Evolutionary conservation across 2,329 filamentous ascomycete species (phyloP).

Genomic region (Verruconis gallopava): DNA sequence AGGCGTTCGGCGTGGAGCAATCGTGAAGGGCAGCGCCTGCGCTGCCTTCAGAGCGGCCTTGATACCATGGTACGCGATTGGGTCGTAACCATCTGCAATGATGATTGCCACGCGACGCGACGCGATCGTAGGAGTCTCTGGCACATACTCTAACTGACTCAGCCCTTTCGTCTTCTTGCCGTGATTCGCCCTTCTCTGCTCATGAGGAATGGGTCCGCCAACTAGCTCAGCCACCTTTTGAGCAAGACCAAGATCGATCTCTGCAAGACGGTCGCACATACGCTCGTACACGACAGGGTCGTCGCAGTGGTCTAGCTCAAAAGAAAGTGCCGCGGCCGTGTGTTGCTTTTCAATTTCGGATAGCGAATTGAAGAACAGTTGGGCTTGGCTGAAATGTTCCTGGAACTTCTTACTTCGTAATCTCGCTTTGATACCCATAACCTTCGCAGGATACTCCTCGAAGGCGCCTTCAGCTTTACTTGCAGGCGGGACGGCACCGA

Average conservation of each 20-base stretch:
- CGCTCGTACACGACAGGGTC: conserved; percentile 64
- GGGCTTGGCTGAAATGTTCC: conserved; percentile 65
- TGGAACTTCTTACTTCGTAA: conserved; percentile 59
- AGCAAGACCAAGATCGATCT: conserved; percentile 60
- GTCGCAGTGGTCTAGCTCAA: conserved; percentile 72
- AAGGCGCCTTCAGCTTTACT: conserved; percentile 50
- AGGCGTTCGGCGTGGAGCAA: conserved; percentile 53
- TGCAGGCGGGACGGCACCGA: conserved; percentile 49
- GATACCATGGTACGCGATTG: conserved; percentile 50
- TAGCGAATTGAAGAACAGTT: conserved; percentile 73
- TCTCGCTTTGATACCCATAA: conserved; percentile 58
- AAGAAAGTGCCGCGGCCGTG: conserved; percentile 46
- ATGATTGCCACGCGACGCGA: conserved; percentile 63
- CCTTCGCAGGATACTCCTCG: conserved; percentile 51
- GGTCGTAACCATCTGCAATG: conserved; percentile 65
- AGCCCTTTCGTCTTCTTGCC: conserved; percentile 54
- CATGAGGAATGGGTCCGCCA: conserved; percentile 47
- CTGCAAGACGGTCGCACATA: conserved; percentile 52
- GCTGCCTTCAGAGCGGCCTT: conserved; percentile 49
- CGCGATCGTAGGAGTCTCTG: conserved; percentile 51
- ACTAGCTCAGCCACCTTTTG: conserved; percentile 57
- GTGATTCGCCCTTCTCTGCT: conserved; percentile 44
- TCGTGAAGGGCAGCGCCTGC: conserved; percentile 57
- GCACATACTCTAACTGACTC: conserved; percentile 55
- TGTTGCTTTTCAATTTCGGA: conserved; percentile 53